phyloP scores from a whole-genome alignment of 495 filamentous ascomycete genomes.

The Umbilicaria muhlenbergii region DNA sequence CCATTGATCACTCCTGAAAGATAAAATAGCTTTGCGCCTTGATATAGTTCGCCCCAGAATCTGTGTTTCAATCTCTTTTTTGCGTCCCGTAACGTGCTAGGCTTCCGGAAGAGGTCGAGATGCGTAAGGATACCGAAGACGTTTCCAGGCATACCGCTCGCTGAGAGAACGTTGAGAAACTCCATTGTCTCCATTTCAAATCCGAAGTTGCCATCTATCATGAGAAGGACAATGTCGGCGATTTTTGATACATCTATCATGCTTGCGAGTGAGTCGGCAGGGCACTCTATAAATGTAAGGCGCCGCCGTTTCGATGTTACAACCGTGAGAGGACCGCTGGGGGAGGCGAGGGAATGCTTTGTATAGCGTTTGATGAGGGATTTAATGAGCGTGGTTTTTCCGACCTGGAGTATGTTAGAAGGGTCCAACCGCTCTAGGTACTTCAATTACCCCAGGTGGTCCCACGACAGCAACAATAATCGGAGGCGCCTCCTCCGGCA shows the following conservation, averaged over 20 bases:
- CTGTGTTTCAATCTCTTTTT: constrained; percentile 94
- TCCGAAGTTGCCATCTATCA: constrained; percentile 97
- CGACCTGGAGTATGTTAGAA: constrained; percentile 23
- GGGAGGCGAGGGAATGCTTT: constrained; percentile 82
- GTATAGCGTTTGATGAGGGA: constrained; percentile 88
- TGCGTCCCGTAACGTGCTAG: constrained; percentile 69
- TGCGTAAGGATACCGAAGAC: constrained; percentile 95
- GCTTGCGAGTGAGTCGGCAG: constrained; percentile 75
- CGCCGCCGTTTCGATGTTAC: constrained; percentile 87
- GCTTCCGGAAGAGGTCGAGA: constrained; percentile 87
- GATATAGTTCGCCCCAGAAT: constrained; percentile 92
- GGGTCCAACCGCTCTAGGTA: constrained; percentile 7
- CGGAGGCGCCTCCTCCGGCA: constrained; percentile 92
- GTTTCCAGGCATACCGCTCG: constrained; percentile 93
- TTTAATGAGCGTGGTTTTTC: constrained; percentile 71
- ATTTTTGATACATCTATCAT: constrained; percentile 96
- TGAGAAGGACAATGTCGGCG: constrained; percentile 85
- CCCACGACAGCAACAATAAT: constrained; percentile 85
- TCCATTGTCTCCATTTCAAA: constrained; percentile 99
- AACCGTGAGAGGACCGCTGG: constrained; percentile 82
- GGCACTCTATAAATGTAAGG: constrained; percentile 91
- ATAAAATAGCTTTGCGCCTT: constrained; percentile 93
- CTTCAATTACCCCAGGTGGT: constrained; percentile 63
- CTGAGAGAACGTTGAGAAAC: constrained; percentile 78
- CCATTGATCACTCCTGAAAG: constrained; percentile 91